Conservation (phyloP, 495 filamentous ascomycete species). For the Chaetomium cochliodes region DNA sequence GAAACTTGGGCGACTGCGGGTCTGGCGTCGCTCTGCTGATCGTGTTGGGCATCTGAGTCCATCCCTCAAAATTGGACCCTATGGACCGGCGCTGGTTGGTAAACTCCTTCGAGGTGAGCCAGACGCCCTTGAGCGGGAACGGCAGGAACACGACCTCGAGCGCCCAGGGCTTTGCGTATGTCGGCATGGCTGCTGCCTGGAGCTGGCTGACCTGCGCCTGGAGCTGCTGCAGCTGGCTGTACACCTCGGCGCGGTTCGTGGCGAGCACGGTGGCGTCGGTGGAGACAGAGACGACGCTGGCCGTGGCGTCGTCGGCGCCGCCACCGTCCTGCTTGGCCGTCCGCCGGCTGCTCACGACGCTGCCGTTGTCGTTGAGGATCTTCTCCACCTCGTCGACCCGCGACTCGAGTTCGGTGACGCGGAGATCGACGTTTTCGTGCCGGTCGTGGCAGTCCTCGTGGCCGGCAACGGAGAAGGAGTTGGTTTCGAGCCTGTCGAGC, state of each 20-base stretch:
- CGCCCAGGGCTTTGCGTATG: slow-evolving; percentile 60
- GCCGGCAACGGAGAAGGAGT: slow-evolving; percentile 55
- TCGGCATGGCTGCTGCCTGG: slow-evolving; percentile 55
- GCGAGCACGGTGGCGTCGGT: slow-evolving; percentile 41
- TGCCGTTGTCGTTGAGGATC: slow-evolving; percentile 48
- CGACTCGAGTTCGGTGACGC: slow-evolving; percentile 61
- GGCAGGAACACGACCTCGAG: slow-evolving; percentile 69
- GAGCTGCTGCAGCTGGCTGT: slow-evolving; percentile 53
- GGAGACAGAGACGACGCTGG: slow-evolving; percentile 47
- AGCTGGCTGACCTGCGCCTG: slow-evolving; percentile 57
- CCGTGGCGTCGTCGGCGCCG: slow-evolving; percentile 38
- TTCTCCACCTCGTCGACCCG: slow-evolving; percentile 61
- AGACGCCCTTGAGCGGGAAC: slow-evolving; percentile 62
- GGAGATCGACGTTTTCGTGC: slow-evolving; percentile 56
- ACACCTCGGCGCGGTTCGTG: slow-evolving; percentile 44
- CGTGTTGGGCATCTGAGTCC: slow-evolving; percentile 56
- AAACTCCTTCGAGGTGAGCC: slow-evolving; percentile 53
- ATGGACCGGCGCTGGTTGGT: slow-evolving; percentile 44
- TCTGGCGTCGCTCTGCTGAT: slow-evolving; percentile 42
- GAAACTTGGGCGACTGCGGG: slow-evolving; percentile 44
- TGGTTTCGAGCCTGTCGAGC: slow-evolving; percentile 59
- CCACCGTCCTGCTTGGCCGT: slow-evolving; percentile 25
- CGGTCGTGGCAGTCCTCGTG: slow-evolving; percentile 60
- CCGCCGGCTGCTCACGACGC: slow-evolving; percentile 40
- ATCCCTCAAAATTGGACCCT: slow-evolving; percentile 50